Base-by-base conservation (phyloP, 192 early-diverging fungal genomes). In the Entomortierella lignicola region DNA sequence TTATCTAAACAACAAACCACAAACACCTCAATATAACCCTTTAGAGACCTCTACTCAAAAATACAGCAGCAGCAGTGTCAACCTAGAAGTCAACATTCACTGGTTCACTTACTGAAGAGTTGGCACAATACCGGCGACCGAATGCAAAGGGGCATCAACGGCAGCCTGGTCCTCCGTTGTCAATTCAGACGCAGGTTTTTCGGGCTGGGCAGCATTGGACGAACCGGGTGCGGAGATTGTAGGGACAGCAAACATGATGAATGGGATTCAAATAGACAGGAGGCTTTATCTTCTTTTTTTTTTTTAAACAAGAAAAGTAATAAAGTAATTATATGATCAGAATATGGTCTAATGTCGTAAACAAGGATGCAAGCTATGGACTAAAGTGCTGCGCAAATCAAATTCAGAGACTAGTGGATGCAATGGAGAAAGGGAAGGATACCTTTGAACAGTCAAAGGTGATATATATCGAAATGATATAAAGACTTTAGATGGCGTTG, bases 71-170 rank as follows among this genome's bases (percentile, higher is more conserved):
- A 44, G 21, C 21, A 4, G 5, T 50, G 21, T 21, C 15, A 50
- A 37, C 34, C 34, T 37, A n/a, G 34, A 37, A 37, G 34, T 37
- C 34, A 37, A 37, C 34, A 11, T 5, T 47, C 20, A 15, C 20
- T 47, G 44, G 44, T 20, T 47, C 57, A 86, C 88, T 89, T 88
- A 89, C 88, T 89, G 88, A 55, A 89, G 72, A 15, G 81, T 88
- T n/a, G 88, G 88, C 26, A 84, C 83, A 43, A 89, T 88, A 51
- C 88, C 88, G 42, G 86, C 84, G 59, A 87, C 86, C 67, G 75
- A 79, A 26, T 79, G 66, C 51, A 79, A 32, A 21, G 75, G 63
- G 6, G 61, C 68, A 44, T 79, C 75, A 29, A 60, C 68, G 23
- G 62, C 75, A 47, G 75, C 50, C 66, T 79, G 75, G 23, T 79